Percentiles rank a stretch among this genome's conserved stretches.
Evolutionary conservation across 352 stramenopile species (phyloP).

Genomic region (Phytophthora megakarya): DNA sequence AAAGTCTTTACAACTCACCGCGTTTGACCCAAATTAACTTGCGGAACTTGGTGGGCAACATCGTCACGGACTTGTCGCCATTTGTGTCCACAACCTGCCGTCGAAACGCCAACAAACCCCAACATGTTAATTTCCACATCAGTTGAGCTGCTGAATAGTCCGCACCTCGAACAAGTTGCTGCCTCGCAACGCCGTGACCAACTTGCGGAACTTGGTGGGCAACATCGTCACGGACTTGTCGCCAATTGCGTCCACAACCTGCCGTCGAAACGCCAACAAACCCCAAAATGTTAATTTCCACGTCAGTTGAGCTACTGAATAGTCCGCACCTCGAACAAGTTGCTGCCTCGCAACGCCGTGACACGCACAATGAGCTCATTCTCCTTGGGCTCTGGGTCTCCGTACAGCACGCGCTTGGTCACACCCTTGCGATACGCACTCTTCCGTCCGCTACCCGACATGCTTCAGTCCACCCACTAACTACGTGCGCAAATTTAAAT

Average conservation of each 20-base stretch:
- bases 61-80: slow-evolving; percentile 83
- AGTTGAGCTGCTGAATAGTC: too few species aligned
- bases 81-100: slow-evolving; percentile 64
- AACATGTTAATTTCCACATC: slow-evolving; percentile 3
- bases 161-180: slow-evolving; percentile 97
- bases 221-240: slow-evolving; percentile 92
- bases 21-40: slow-evolving; percentile 99
- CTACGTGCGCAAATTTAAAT: neutral
- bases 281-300: slow-evolving; percentile 8
- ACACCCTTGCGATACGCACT: slow-evolving; percentile 93
- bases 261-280: neutral
- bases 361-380: slow-evolving; percentile 94
- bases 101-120: neutral
- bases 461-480: slow-evolving; percentile 26
- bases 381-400: slow-evolving; percentile 87
- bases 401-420: slow-evolving; percentile 91
- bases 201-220: slow-evolving; percentile 97
- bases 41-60: slow-evolving; percentile 97
- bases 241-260: slow-evolving; percentile 72
- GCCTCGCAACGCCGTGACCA: slow-evolving; percentile 93
- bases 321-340: slow-evolving; percentile 94
- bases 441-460: slow-evolving; percentile 91
- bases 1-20: slow-evolving; percentile 28
- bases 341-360: slow-evolving; percentile 91
- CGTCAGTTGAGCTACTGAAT: neutral